Evolutionary conservation across 1,284 basidiomycete species (phyloP).

Genomic region (Melanopsichium pennsylvanicum): DNA sequence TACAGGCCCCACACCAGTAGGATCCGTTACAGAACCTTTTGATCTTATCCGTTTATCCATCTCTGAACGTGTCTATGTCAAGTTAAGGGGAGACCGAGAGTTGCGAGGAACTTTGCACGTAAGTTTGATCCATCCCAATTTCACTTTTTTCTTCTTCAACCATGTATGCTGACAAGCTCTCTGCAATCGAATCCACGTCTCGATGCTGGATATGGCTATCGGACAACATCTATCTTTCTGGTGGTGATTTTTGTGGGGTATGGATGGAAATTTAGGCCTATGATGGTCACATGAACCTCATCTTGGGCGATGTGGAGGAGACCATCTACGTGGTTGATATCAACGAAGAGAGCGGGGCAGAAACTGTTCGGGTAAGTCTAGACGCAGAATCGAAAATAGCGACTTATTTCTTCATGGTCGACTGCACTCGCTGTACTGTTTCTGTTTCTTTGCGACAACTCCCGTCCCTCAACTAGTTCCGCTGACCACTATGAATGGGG

Average conservation of each 20-base stretch:
- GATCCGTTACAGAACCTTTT: slow-evolving; percentile 85
- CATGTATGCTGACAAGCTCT: neutral
- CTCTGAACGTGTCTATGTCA: slow-evolving; percentile 94
- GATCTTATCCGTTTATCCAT: slow-evolving; percentile 95
- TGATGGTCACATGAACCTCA: slow-evolving; percentile 99
- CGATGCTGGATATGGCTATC: too few species aligned
- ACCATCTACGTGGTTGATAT: slow-evolving; percentile 63
- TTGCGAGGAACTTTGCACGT: slow-evolving; percentile 86
- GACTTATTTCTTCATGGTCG: too few species aligned
- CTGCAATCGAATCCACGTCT: too few species aligned
- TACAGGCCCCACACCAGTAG: slow-evolving; percentile 15
- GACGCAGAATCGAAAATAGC: neutral
- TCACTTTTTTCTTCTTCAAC: too few species aligned
- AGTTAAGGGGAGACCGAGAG: slow-evolving; percentile 92
- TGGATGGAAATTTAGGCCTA: slow-evolving; percentile 72
- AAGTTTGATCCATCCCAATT: too few species aligned
- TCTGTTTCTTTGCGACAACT: too few species aligned
- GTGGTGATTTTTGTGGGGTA: neutral
- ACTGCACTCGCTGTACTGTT: too few species aligned
- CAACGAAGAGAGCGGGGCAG: slow-evolving; percentile 67
- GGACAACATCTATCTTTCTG: too few species aligned
- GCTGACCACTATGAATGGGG: too few species aligned
- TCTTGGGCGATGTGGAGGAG: slow-evolving; percentile 95
- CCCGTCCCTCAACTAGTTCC: too few species aligned
- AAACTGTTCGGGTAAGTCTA: slow-evolving; percentile 68